A percentile compares a stretch with the other conserved stretches of the same genome.
These are phyloP conservation scores for Austroboletus niveus DNA, from an alignment of 1,284 basidiomycete species.

Conservation along the genomic window DNA sequence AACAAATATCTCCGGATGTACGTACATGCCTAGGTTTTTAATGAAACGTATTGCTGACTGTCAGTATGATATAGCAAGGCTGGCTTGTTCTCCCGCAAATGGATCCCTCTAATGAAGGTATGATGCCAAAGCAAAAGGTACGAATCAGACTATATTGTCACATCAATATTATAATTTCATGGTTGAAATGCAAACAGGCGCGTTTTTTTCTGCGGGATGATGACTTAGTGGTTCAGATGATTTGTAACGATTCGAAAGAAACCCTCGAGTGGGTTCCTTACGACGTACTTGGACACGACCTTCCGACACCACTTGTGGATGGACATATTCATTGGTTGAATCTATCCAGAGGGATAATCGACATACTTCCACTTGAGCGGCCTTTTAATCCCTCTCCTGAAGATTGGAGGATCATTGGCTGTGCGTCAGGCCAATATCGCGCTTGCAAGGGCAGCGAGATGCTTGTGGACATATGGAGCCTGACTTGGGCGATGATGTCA, in stretches of 20 bases:
- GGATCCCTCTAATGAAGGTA: background rate
- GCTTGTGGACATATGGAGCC: conserved; percentile 31
- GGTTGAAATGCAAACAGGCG: conserved; percentile 21
- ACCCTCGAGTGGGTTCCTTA: conserved; percentile 20
- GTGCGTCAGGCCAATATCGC: conserved; percentile 1
- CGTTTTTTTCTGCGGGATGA: conserved; percentile 22
- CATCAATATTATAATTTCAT: conserved; percentile 5
- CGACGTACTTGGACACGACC: conserved; percentile 18
- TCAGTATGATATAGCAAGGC: no score
- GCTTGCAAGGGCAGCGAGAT: conserved; percentile 9
- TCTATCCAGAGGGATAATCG: conserved; percentile 24
- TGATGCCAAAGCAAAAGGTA: conserved; percentile 4
- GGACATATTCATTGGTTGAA: conserved; percentile 39
- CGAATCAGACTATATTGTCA: background rate
- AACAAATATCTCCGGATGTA: conserved; percentile 33
- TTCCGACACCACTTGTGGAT: conserved; percentile 33
- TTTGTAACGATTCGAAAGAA: background rate
- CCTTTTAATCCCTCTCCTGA: conserved; percentile 15
- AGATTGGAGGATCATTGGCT: conserved; percentile 6
- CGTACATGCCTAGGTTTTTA: no score
- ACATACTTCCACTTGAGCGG: conserved; percentile 33
- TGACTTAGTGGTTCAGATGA: background rate
- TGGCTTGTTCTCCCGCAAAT: no score
- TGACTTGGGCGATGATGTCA: conserved; percentile 29
- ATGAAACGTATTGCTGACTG: no score